Conservation (phyloP, 345 rosid genomes). For the Pseudoturritis turrita region DNA sequence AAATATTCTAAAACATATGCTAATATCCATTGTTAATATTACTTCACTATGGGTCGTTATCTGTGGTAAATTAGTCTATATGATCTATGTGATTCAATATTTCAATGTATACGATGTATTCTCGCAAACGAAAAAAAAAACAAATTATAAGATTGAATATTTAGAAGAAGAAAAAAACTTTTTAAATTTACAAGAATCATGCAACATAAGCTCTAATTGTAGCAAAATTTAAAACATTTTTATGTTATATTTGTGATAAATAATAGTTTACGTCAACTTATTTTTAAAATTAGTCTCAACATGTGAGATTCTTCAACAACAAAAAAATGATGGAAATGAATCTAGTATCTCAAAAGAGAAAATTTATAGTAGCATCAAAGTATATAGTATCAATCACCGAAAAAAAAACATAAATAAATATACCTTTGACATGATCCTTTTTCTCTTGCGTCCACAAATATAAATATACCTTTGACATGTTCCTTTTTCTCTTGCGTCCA, state of each 20-base stretch:
- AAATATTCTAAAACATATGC: not conserved
- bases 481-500: not conserved
- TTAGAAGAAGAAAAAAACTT: no score
- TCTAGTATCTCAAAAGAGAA: not conserved
- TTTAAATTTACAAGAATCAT: no score
- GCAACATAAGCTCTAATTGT: no score
- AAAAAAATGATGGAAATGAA: not conserved
- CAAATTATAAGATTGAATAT: no score
- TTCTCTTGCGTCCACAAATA: not conserved
- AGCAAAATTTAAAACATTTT: no score
- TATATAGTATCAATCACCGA: not conserved
- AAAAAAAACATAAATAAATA: not conserved
- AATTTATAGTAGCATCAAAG: not conserved
- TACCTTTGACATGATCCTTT: not conserved
- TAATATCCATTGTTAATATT: not conserved
- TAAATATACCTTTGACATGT: not conserved
- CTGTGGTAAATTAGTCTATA: not conserved
- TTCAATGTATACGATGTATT: not conserved
- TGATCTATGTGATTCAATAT: not conserved
- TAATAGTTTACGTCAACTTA: no score
- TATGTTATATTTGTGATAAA: no score
- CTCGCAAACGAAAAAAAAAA: no score
- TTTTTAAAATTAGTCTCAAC: no score
- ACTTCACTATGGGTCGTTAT: not conserved
- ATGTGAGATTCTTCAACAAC: no score